phyloP scores from a whole-genome alignment of 768 basidiomycete species.

The Pisolithus marmoratus region DNA sequence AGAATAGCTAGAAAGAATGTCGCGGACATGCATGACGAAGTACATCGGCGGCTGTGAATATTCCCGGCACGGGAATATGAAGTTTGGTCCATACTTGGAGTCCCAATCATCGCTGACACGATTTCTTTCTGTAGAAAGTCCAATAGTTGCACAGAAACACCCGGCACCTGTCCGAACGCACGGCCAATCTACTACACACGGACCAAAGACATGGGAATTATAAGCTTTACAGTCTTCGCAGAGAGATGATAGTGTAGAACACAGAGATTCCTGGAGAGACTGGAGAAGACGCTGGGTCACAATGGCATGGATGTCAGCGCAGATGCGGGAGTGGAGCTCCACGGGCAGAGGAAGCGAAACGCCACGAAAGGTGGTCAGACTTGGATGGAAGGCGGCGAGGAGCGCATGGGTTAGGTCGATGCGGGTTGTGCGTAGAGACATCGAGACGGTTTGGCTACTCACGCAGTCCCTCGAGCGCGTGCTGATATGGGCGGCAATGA shows the following conservation, averaged over 20 bases:
- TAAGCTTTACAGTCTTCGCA: constrained; percentile 47
- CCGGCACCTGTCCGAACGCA: constrained; percentile 39
- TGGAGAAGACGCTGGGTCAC: constrained; percentile 38
- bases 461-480: background rate
- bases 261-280: constrained; percentile 38
- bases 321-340: constrained; percentile 50
- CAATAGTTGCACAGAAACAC: constrained; percentile 38
- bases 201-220: constrained; percentile 49
- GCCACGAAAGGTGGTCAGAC: constrained; percentile 29
- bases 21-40: constrained; percentile 31
- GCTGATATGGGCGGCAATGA: too few relatives aligned
- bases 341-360: constrained; percentile 35
- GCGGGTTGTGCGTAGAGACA: constrained; percentile 33
- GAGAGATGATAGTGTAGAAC: constrained; percentile 24
- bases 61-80: constrained; percentile 27
- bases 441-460: constrained; percentile 1
- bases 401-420: constrained; percentile 47
- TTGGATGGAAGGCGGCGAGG: constrained; percentile 44
- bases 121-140: constrained; percentile 8
- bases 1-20: constrained; percentile 44
- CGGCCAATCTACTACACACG: constrained; percentile 49
- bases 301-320: constrained; percentile 38
- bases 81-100: constrained; percentile 12
- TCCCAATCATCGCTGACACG: constrained; percentile 1
- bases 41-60: constrained; percentile 28